Evolutionary conservation across 164 flowering plant species (phyloP), one percentile per base, ranked within the genome.

Genomic region (Warburgia ugandensis): DNA sequence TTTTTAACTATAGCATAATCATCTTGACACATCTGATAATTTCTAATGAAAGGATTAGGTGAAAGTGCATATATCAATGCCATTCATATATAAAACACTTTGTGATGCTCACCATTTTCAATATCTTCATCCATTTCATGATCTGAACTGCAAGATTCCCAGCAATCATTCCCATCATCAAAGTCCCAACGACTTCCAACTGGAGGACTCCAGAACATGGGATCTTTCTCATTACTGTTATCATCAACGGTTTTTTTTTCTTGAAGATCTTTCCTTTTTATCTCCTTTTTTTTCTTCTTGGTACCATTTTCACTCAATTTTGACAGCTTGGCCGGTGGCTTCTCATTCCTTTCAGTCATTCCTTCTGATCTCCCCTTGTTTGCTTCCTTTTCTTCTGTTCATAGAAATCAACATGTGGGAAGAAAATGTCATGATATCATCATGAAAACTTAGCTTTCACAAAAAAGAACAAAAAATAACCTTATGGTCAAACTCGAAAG

Each of bases 161-260:
- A 84, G 60, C 97, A 74, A 62, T 83, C 92, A 33, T 71, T 74
- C 31, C 96, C 91, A 65, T 81, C 83, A 66, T 91, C 97, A 52
- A 64, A 60, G 59, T 91, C 95, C 95, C 95, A 87, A 5, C 96
- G 85, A 11, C 70, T 76, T 22, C 98, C 96, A 5, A 25, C 66
- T 8, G 92, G 88, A 61, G 96, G 98, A 59, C 73, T 64, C 96
- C 98, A 87, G 52, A 87, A 85, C 30, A 80, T 90, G 43, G 23
- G 67, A 33, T 81, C 88, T 56, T 80, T 96, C 0, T 48, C 45
- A 59, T 71, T 81, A 65, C 73, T 68, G 4, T 63, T 72, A 29
- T 48, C 59, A 16, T 65, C 70, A 19, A 35, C 29, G 31, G 58
- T 17, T 17, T 77, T 56, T 48, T 61, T 74, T 13, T 61, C 73